Base-by-base conservation (phyloP, 192 early-diverging fungal species). In the Oehlia diaphana region DNA sequence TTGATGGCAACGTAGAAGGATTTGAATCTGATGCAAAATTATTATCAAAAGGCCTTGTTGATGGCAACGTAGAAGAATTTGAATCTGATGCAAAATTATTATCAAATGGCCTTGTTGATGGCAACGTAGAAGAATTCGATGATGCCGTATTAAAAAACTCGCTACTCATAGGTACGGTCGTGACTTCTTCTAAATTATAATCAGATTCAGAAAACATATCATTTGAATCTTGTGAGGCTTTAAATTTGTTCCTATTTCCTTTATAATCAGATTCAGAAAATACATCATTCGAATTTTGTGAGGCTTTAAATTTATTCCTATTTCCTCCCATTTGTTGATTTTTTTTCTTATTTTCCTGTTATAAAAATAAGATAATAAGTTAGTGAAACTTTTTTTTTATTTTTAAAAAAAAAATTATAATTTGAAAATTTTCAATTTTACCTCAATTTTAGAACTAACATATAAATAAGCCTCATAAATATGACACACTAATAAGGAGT, bases 401-500 rank as follows among this genome's bases (percentile, higher is more conserved):
- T 26, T 26, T 26, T 26, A 26, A 26, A 26, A 26, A 26, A 19
- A 19, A 16, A 16, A 58, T 58, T 19, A 37, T 58, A 21, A 6
- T 58, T 58, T 1, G 19, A 53, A 53, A 19, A 53, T 5, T 53
- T 53, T 53, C 4, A 0, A n/a, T 7, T 3, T 70, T 70, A 70
- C 68, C 37, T 70, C 35, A 70, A 44, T 23, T 42, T 42, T 44
- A 44, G 16, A 37, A 19, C 23, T 42, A 70, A 39, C 39, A 39
- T 44, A 70, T 44, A n/a, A 19, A 70, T 70, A 70, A 12, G 68
- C 68, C 35, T 70, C 35, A n/a, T 44, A 70, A 42, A 23, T 42
- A 70, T 70, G 35, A n/a, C 39, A n/a, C 8, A 70, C 42, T 42
- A 70, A 9, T 39, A 70, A 44, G n/a, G 33, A 37, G 2, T n/a